Percentiles rank a stretch among this genome's conserved stretches.
These are phyloP conservation scores for Rhodotorula sphaerocarpa DNA, from an alignment of 768 basidiomycete genomes.

Conservation along the genomic window DNA sequence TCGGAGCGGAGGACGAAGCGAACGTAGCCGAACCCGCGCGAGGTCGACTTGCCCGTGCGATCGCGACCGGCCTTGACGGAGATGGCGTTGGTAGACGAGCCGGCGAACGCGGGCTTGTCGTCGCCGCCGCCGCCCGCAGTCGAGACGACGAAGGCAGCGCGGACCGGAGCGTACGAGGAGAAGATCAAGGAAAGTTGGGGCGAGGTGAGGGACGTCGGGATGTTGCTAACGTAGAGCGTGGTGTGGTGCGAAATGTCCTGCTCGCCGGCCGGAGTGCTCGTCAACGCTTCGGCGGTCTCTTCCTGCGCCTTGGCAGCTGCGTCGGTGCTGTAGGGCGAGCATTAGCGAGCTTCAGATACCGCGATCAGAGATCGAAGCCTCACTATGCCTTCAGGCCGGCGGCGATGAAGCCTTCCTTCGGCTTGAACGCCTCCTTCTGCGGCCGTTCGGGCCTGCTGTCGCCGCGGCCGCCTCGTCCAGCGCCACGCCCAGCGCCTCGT, in stretches of 20 bases:
- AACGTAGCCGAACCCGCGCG: slow-evolving; percentile 95
- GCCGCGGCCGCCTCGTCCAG: slow-evolving; percentile 5
- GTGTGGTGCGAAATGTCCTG: slow-evolving; percentile 40
- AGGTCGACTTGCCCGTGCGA: slow-evolving; percentile 42
- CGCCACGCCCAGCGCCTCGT: slow-evolving; percentile 3
- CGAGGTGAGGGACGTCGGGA: slow-evolving; percentile 83
- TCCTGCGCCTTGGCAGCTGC: slow-evolving; percentile 17
- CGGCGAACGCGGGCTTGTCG: slow-evolving; percentile 7
- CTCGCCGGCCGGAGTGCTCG: neutral
- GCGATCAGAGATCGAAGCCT: too few relatives aligned
- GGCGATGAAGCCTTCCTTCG: slow-evolving; percentile 32
- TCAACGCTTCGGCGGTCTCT: neutral
- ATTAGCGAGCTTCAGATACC: too few relatives aligned
- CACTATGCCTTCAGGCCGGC: slow-evolving; percentile 31
- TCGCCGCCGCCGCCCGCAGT: slow-evolving; percentile 54
- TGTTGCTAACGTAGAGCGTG: slow-evolving; percentile 85
- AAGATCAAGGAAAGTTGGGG: slow-evolving; percentile 84
- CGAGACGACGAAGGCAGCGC: slow-evolving; percentile 84
- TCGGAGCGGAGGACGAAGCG: slow-evolving; percentile 84
- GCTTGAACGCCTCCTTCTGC: slow-evolving; percentile 33
- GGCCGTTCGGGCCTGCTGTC: slow-evolving; percentile 8
- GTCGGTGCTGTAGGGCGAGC: slow-evolving; percentile 33
- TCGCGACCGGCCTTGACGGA: slow-evolving; percentile 32
- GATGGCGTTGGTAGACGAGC: slow-evolving; percentile 35
- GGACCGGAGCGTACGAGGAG: slow-evolving; percentile 89